Conservation (phyloP, 2,329 filamentous ascomycete species). For the Delphinella strobiligena region DNA sequence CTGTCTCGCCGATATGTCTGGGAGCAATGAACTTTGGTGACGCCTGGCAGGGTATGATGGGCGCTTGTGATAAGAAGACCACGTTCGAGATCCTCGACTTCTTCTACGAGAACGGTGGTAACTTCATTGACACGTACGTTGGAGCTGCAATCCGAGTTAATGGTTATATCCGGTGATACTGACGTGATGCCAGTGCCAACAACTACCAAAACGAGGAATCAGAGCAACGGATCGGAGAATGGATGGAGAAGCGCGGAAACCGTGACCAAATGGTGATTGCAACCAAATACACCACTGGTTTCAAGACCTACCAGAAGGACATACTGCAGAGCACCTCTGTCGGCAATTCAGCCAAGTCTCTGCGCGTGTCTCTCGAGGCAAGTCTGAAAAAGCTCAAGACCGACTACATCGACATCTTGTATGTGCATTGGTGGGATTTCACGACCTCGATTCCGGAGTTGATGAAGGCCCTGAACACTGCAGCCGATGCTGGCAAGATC, state of each 20-base stretch:
- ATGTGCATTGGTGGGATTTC: conserved; percentile 36
- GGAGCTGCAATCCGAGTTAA: too few species aligned
- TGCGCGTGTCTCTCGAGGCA: conserved; percentile 33
- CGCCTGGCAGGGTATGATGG: conserved; percentile 28
- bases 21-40: conserved; percentile 45
- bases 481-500: conserved; percentile 23
- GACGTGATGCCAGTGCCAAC: conserved; percentile 13
- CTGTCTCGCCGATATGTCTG: conserved; percentile 42
- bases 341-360: conserved; percentile 51
- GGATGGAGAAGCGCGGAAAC: conserved; percentile 32
- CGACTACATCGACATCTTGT: conserved; percentile 13
- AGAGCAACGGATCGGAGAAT: conserved; percentile 26
- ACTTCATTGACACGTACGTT: conserved; percentile 20
- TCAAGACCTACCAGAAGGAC: conserved; percentile 15
- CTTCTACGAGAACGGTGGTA: conserved; percentile 22
- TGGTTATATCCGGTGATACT: too few species aligned
- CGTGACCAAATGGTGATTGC: conserved; percentile 42
- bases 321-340: conserved; percentile 29
- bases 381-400: conserved; percentile 23
- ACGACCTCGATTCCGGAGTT: conserved; percentile 25
- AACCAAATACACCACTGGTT: conserved; percentile 38
- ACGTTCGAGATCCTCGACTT: conserved; percentile 23
- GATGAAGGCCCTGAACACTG: conserved; percentile 26
- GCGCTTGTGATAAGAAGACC: conserved; percentile 17
- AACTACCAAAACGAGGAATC: conserved; percentile 24